Percentiles rank a stretch among this genome's conserved stretches.
Conservation (phyloP, 306 rosid genomes). For the Quercus variabilis region DNA sequence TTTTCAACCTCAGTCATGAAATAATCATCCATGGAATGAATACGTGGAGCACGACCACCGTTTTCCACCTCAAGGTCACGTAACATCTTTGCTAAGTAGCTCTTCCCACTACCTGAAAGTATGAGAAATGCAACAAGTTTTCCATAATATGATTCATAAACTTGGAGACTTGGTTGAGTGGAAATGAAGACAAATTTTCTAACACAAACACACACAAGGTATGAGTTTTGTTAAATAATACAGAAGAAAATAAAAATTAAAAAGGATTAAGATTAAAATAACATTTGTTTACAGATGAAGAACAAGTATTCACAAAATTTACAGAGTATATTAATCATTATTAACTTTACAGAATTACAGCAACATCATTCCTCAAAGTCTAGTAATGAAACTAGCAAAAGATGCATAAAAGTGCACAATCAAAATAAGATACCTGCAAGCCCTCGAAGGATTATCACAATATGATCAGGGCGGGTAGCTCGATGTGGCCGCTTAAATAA, state of each 20-base stretch:
- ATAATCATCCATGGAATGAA: slow-evolving; percentile 98
- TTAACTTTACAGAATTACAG: background rate
- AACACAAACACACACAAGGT: background rate
- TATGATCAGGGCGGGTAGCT: slow-evolving; percentile 78
- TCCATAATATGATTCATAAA: slow-evolving; percentile 14
- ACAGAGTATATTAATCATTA: background rate
- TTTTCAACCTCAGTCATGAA: slow-evolving; percentile 97
- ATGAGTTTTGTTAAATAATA: background rate
- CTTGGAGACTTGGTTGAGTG: slow-evolving; percentile 1
- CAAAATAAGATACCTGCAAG: slow-evolving; percentile 67
- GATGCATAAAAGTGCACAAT: background rate
- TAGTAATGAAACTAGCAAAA: background rate
- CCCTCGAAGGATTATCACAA: slow-evolving; percentile 83
- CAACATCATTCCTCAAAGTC: background rate
- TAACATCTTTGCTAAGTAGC: slow-evolving; percentile 92
- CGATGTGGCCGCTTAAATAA: slow-evolving; percentile 71
- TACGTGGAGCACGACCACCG: slow-evolving; percentile 88
- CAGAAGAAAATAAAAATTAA: too few relatives aligned
- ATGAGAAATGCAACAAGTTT: slow-evolving; percentile 13
- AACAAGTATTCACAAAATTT: too few relatives aligned
- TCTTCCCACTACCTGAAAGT: slow-evolving; percentile 87
- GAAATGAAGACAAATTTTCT: background rate
- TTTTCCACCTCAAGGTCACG: slow-evolving; percentile 91
- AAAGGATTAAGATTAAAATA: too few relatives aligned
- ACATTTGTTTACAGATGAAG: too few relatives aligned